These are phyloP conservation scores for Arabidopsis suecica DNA, from an alignment of 345 rosid species.

Conservation along the genomic window DNA sequence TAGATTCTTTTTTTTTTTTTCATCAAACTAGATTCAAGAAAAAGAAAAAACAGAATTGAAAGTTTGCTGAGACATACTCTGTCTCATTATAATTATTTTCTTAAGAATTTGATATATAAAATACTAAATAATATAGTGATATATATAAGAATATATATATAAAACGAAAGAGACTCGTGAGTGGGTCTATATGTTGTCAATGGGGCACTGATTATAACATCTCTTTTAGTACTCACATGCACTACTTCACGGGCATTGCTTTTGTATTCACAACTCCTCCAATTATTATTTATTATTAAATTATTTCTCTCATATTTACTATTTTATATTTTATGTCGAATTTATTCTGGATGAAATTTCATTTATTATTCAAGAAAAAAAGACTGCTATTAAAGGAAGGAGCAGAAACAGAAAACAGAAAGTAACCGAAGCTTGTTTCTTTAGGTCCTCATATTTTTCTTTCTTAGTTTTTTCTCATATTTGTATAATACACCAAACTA, in stretches of 20 bases:
- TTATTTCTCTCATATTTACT: neutral
- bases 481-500: constrained; percentile 3
- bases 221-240: constrained; percentile 91
- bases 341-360: constrained; percentile 1
- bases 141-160: neutral
- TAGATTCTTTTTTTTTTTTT: too few relatives aligned
- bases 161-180: constrained; percentile 67
- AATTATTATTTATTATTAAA: constrained; percentile 36
- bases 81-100: neutral
- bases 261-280: constrained; percentile 53
- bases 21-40: neutral
- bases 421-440: constrained; percentile 42
- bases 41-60: neutral
- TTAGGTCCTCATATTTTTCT: constrained; percentile 14
- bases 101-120: neutral
- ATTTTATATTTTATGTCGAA: neutral
- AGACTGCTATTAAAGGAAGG: constrained; percentile 23
- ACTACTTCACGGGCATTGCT: constrained; percentile 78
- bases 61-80: neutral
- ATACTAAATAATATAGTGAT: neutral
- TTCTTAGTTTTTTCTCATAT: neutral
- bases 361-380: constrained; percentile 11
- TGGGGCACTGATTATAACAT: constrained; percentile 81
- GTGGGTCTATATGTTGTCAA: constrained; percentile 71
- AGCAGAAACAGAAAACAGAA: constrained; percentile 44